These are phyloP conservation scores for Gymnopilus junonius DNA, from an alignment of 768 basidiomycete genomes.

Conservation along the genomic window DNA sequence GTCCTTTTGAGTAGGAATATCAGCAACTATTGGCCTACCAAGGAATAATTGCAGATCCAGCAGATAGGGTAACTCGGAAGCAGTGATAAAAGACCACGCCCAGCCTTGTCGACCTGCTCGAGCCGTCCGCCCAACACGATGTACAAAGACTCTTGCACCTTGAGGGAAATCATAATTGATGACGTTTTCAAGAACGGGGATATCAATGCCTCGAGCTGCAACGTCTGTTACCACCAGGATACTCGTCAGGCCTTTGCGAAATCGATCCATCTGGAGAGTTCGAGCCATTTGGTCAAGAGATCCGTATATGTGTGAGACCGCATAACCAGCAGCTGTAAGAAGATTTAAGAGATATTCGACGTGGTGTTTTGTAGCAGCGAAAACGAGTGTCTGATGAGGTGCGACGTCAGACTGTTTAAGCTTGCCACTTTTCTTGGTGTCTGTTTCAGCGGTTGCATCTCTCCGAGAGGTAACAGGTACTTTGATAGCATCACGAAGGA, in stretches of 20 bases:
- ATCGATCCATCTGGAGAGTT: slow-evolving; percentile 87
- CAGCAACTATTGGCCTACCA: slow-evolving; percentile 70
- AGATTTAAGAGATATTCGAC: slow-evolving; percentile 91
- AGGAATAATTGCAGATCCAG: slow-evolving; percentile 94
- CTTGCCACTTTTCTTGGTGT: slow-evolving; percentile 51
- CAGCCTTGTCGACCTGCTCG: slow-evolving; percentile 93
- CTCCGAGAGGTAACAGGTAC: slow-evolving; percentile 63
- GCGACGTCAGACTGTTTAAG: slow-evolving; percentile 58
- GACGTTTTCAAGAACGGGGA: slow-evolving; percentile 94
- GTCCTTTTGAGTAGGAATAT: slow-evolving; percentile 54
- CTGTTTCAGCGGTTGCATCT: slow-evolving; percentile 31
- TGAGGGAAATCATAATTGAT: slow-evolving; percentile 99
- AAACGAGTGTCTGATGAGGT: slow-evolving; percentile 92
- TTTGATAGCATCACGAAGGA: slow-evolving; percentile 87
- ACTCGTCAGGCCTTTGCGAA: slow-evolving; percentile 77
- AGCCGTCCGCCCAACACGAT: slow-evolving; percentile 96
- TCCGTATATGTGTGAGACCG: slow-evolving; percentile 94
- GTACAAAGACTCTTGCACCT: slow-evolving; percentile 91
- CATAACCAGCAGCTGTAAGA: slow-evolving; percentile 80
- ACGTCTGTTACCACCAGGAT: slow-evolving; percentile 97
- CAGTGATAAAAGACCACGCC: slow-evolving; percentile 95
- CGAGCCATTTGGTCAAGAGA: slow-evolving; percentile 93
- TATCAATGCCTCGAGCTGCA: slow-evolving; percentile 97
- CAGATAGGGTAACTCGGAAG: slow-evolving; percentile 85
- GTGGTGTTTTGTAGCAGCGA: slow-evolving; percentile 97